phyloP scores from a whole-genome alignment of 2,329 filamentous ascomycete species.

The Neopestalotiopsis sp. region DNA sequence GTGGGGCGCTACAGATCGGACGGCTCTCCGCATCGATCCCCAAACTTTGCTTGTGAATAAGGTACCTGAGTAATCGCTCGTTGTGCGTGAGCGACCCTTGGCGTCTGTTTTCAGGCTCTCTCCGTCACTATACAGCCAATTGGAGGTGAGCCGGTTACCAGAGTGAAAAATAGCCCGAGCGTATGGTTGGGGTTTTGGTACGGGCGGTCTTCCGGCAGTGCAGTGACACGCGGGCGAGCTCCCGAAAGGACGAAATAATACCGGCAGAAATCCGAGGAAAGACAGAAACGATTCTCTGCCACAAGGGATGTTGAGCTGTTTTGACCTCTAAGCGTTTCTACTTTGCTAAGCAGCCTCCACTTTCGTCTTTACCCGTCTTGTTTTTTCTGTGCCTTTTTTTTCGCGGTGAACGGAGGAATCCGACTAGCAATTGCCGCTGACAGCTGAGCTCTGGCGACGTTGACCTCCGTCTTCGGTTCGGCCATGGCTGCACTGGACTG shows the following conservation, averaged over 20 bases:
- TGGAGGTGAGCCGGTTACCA: constrained; percentile 3
- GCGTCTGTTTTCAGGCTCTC: not conserved
- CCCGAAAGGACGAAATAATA: not conserved
- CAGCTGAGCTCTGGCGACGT: constrained; percentile 3
- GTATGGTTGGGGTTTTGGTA: not conserved
- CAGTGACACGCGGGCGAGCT: not conserved
- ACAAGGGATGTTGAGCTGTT: not conserved
- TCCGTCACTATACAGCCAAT: constrained; percentile 10
- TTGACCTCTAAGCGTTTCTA: constrained; percentile 5
- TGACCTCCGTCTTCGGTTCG: constrained; percentile 14
- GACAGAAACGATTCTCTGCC: not conserved
- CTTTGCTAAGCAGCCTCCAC: constrained; percentile 14
- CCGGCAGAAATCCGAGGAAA: constrained; percentile 15
- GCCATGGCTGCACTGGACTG: not conserved
- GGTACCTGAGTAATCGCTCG: constrained; percentile 3
- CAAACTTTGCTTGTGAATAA: constrained; percentile 13
- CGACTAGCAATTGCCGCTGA: not conserved
- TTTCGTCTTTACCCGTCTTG: not conserved
- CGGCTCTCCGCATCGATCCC: constrained; percentile 22
- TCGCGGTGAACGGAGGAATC: not conserved
- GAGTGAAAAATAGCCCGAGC: not conserved
- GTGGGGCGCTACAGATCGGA: constrained; percentile 22
- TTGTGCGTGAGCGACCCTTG: not conserved
- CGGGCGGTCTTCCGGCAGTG: constrained; percentile 1
- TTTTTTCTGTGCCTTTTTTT: not conserved